Percentiles rank a stretch among this genome's conserved stretches.
These are phyloP conservation scores for Saccharomyces mikatae DNA, from an alignment of 805 yeast species.

Conservation along the genomic window DNA sequence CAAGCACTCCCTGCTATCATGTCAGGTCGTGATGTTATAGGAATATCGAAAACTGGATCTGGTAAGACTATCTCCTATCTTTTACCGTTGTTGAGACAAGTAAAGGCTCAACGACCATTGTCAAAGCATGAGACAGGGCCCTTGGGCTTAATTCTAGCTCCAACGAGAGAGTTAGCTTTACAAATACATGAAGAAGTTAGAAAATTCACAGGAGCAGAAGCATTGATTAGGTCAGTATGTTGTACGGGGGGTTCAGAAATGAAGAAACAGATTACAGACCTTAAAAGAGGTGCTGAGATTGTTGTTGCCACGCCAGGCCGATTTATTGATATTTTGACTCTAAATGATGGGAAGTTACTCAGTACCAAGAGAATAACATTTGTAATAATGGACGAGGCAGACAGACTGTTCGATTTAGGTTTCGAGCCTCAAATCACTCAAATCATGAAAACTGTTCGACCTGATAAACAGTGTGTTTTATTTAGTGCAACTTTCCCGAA, in stretches of 20 bases:
- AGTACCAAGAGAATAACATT: slow-evolving; percentile 64
- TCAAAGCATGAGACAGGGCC: slow-evolving; percentile 56
- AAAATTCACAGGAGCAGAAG: slow-evolving; percentile 37
- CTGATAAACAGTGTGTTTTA: slow-evolving; percentile 80
- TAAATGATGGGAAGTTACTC: slow-evolving; percentile 67
- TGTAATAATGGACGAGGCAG: slow-evolving; percentile 92
- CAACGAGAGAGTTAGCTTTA: slow-evolving; percentile 85
- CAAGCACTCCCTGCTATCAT: slow-evolving; percentile 87
- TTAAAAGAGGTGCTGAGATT: slow-evolving; percentile 71
- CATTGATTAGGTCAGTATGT: slow-evolving; percentile 52
- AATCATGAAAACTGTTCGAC: slow-evolving; percentile 66
- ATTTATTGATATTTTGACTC: slow-evolving; percentile 76
- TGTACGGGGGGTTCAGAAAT: slow-evolving; percentile 90
- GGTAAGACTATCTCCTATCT: slow-evolving; percentile 90
- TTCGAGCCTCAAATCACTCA: slow-evolving; percentile 92
- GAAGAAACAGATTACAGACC: slow-evolving; percentile 68
- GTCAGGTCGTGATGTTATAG: slow-evolving; percentile 85
- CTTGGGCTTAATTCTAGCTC: slow-evolving; percentile 69
- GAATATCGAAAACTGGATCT: slow-evolving; percentile 93
- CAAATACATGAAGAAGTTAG: slow-evolving; percentile 68
- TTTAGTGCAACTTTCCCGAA: slow-evolving; percentile 92
- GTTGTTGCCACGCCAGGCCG: slow-evolving; percentile 94
- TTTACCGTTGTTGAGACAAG: slow-evolving; percentile 76
- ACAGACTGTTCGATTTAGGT: slow-evolving; percentile 92
- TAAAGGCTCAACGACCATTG: slow-evolving; percentile 59